These are phyloP conservation scores for Nematocida sp. DNA, from an alignment of 371 early-diverging fungal species.

Conservation along the genomic window DNA sequence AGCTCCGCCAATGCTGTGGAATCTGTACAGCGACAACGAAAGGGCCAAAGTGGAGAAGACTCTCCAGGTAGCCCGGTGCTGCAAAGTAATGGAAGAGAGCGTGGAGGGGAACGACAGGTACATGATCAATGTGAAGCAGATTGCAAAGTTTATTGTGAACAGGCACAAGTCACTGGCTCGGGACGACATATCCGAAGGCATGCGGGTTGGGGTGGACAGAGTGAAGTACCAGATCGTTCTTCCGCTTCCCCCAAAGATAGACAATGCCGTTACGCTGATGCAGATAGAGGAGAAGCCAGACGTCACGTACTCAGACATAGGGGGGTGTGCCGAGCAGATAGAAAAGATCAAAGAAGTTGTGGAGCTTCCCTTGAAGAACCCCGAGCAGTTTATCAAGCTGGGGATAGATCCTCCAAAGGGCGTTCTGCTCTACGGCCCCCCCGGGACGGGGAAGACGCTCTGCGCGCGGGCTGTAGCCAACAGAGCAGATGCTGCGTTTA, in stretches of 20 bases:
- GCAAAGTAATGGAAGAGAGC: conserved; percentile 67
- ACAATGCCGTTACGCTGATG: conserved; percentile 98
- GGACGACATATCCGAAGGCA: conserved; percentile 95
- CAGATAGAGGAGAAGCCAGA: conserved; percentile 99
- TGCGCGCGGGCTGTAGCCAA: conserved; percentile 98
- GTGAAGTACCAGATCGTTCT: conserved; percentile 95
- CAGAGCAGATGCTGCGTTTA: conserved; percentile 96
- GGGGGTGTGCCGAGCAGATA: conserved; percentile 98
- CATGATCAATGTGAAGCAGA: conserved; percentile 93
- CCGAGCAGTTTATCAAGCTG: conserved; percentile 80
- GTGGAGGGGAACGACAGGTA: conserved; percentile 73
- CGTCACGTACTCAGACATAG: conserved; percentile 95
- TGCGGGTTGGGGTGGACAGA: conserved; percentile 97
- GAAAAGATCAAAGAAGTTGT: conserved; percentile 98
- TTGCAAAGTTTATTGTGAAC: conserved; percentile 97
- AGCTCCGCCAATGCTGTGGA: conserved; percentile 95
- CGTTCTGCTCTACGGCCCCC: conserved; percentile 91
- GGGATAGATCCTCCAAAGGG: conserved; percentile 96
- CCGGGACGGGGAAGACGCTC: conserved; percentile 99
- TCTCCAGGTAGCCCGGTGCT: conserved; percentile 71
- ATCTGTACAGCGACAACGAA: conserved; percentile 91
- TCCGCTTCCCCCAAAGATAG: conserved; percentile 97
- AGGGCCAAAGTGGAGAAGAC: conserved; percentile 89
- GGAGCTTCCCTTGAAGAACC: conserved; percentile 82
- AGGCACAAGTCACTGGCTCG: conserved; percentile 86